Percentiles rank a stretch among this genome's conserved stretches.
Conservation (phyloP, 768 basidiomycete genomes). For the Mycena indigotica region DNA sequence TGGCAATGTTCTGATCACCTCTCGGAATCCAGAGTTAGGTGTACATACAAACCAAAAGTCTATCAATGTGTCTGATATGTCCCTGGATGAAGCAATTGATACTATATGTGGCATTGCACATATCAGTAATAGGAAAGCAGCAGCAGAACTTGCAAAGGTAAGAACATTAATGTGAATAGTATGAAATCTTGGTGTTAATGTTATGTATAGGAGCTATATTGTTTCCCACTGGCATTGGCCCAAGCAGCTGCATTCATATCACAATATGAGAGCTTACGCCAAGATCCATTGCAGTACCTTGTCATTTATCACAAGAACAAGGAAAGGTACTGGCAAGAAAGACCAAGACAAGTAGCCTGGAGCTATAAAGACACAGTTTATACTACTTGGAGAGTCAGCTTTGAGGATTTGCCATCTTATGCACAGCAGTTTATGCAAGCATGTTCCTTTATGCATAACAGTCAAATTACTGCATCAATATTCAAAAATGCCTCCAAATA, state of each 20-base stretch:
- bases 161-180: neutral
- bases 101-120: neutral
- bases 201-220: neutral
- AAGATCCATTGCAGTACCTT: neutral
- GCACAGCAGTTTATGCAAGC: neutral
- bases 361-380: slow-evolving; percentile 3
- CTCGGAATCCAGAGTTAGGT: slow-evolving; percentile 4
- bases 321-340: neutral
- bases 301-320: slow-evolving; percentile 1
- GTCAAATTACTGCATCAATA: neutral
- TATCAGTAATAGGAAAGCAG: neutral
- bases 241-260: slow-evolving; percentile 9
- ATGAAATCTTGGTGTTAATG: slow-evolving; percentile 3
- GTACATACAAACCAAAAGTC: neutral
- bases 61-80: neutral
- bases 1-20: slow-evolving; percentile 15
- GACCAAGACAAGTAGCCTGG: neutral
- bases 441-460: slow-evolving; percentile 5
- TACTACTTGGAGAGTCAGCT: slow-evolving; percentile 8
- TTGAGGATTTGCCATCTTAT: neutral
- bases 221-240: slow-evolving; percentile 3
- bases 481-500: neutral
- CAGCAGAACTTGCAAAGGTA: neutral
- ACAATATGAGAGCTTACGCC: neutral
- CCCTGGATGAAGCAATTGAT: slow-evolving; percentile 1